These are phyloP conservation scores for Phytomonas sp. DNA, from an alignment of 208 protist genomes.

Conservation along the genomic window DNA sequence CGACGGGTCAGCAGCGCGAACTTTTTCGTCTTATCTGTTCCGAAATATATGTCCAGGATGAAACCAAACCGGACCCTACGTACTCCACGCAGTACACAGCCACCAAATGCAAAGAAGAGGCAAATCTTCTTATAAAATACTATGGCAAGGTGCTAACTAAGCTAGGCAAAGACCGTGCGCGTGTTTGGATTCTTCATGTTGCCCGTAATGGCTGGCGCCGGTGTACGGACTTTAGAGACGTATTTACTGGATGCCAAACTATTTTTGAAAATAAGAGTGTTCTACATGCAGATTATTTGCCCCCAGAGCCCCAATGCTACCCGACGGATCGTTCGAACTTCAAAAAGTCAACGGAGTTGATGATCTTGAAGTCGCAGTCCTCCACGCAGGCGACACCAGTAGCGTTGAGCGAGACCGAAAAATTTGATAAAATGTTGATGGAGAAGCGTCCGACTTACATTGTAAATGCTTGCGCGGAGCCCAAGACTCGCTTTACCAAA, in stretches of 20 bases:
- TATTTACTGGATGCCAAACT: slow-evolving; percentile 70
- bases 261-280: slow-evolving; percentile 39
- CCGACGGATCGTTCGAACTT: slow-evolving; percentile 55
- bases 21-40: slow-evolving; percentile 71
- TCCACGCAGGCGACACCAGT: slow-evolving; percentile 23
- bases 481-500: slow-evolving; percentile 41
- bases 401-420: slow-evolving; percentile 13
- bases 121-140: slow-evolving; percentile 46
- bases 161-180: slow-evolving; percentile 43
- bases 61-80: slow-evolving; percentile 19
- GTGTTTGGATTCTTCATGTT: slow-evolving; percentile 57
- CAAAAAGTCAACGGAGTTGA: slow-evolving; percentile 59
- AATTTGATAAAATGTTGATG: slow-evolving; percentile 1
- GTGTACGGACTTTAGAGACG: slow-evolving; percentile 53
- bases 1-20: slow-evolving; percentile 57
- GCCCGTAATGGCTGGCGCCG: slow-evolving; percentile 23
- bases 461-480: slow-evolving; percentile 12
- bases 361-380: slow-evolving; percentile 32
- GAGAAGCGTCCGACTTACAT: slow-evolving; percentile 17
- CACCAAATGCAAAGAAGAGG: slow-evolving; percentile 37
- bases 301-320: slow-evolving; percentile 44
- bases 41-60: slow-evolving; percentile 55
- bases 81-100: slow-evolving; percentile 25
- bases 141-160: slow-evolving; percentile 47
- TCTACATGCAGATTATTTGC: slow-evolving; percentile 53